Evolutionary conservation across 2,329 filamentous ascomycete species (phyloP).

Genomic region (Aspergillus alliaceus): DNA sequence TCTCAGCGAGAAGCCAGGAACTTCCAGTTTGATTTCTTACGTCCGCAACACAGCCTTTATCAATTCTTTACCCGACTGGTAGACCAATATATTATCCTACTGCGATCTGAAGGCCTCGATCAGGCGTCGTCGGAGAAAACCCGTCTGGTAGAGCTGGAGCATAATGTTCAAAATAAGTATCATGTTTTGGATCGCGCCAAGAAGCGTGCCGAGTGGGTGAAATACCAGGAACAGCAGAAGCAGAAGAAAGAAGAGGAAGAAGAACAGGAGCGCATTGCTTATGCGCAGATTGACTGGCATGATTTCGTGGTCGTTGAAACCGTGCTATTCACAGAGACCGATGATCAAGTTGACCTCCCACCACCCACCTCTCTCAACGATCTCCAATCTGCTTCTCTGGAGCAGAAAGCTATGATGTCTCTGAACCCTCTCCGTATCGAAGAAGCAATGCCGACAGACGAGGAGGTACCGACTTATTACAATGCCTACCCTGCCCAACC

Average conservation of each 20-base stretch:
- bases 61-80: constrained; percentile 91
- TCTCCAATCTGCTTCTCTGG: constrained; percentile 88
- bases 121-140: constrained; percentile 71
- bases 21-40: constrained; percentile 93
- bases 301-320: constrained; percentile 96
- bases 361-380: constrained; percentile 88
- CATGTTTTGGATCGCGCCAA: constrained; percentile 77
- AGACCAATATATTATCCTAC: constrained; percentile 84
- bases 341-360: constrained; percentile 82
- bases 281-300: constrained; percentile 94
- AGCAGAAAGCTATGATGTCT: constrained; percentile 90
- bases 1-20: constrained; percentile 87
- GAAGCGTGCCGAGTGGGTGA: constrained; percentile 82
- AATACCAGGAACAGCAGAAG: constrained; percentile 80
- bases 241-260: constrained; percentile 85
- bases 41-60: constrained; percentile 92
- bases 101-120: constrained; percentile 67
- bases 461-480: constrained; percentile 57
- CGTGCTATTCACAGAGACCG: constrained; percentile 84
- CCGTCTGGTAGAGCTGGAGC: constrained; percentile 69
- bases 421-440: constrained; percentile 83
- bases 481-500: constrained; percentile 45
- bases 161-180: constrained; percentile 76
- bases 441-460: constrained; percentile 86
- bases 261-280: constrained; percentile 73